These are phyloP conservation scores for Gossypium schwendimanii DNA, from an alignment of 441 rosid genomes.

Conservation along the genomic window DNA sequence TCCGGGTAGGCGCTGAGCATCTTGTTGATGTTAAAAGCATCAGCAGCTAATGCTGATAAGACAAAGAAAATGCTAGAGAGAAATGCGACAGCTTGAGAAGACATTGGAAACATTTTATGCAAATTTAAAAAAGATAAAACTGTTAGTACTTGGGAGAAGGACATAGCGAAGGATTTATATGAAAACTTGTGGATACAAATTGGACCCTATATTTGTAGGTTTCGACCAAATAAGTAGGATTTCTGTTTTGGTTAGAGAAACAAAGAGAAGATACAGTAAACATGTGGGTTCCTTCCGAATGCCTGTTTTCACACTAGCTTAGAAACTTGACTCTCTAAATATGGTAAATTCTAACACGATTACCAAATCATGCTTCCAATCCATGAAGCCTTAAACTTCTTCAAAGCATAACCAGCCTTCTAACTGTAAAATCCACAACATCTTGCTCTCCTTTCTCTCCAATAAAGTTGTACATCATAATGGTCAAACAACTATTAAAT, in stretches of 20 bases:
- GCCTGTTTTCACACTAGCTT: not conserved
- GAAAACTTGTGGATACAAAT: constrained; percentile 8
- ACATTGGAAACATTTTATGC: constrained; percentile 4
- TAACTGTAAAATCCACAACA: too few species aligned
- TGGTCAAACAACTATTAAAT: too few species aligned
- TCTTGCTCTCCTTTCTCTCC: too few species aligned
- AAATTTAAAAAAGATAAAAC: not conserved
- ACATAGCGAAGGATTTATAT: not conserved
- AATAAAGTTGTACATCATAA: too few species aligned
- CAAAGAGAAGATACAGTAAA: not conserved
- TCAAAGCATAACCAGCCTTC: too few species aligned
- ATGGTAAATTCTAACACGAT: not conserved
- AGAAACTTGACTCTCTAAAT: not conserved
- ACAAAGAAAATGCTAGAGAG: not conserved
- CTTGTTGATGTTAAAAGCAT: constrained; percentile 24
- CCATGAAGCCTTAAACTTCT: too few species aligned
- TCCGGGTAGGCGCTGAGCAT: constrained; percentile 17
- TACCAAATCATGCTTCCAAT: too few species aligned
- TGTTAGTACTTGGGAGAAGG: not conserved
- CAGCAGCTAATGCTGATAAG: constrained; percentile 15
- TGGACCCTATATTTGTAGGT: not conserved
- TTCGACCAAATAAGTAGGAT: not conserved
- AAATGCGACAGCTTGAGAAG: not conserved
- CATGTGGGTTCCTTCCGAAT: not conserved
- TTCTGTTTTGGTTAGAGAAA: not conserved